Base-by-base conservation (phyloP, 2,329 filamentous ascomycete genomes). In the Penicillium palitans region DNA sequence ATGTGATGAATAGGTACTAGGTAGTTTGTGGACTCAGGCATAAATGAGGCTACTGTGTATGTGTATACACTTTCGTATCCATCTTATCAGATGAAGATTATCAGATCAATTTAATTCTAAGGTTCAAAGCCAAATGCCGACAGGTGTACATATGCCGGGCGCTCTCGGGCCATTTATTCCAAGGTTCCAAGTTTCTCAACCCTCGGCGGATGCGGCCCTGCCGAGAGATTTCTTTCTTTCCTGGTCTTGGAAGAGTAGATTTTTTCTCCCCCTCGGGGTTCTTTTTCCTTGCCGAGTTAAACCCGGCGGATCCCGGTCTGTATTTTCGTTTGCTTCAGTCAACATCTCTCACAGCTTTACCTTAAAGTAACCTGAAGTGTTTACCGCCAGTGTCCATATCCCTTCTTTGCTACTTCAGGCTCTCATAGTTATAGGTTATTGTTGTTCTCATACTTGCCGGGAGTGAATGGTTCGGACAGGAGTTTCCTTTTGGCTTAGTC, bases 11-110 rank as follows among this genome's bases (percentile, higher is more conserved):
- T 10, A 13, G 40, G 13, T 17, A 45, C 5, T 24, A 24, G 19
- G 19, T 44, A n/a, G 15, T 12, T 27, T 8, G 8, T n/a, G 15
- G 7, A 21, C n/a, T 15, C 8, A 3, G 15, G 7, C 15, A 37
- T 37, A 37, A n/a, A n/a, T n/a, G n/a, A 37, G 35, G 35, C 17
- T n/a, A 37, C 35, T 37, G 15, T n/a, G 12, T 15, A 33, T 33
- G 12, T 33, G 1, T 21, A 12, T 2, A 45, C 41, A 10, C 24
- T 27, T 44, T n/a, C n/a, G n/a, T 6, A 24, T 37, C 24, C 6
- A 39, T 50, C 47, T 51, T 40, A 51, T 51, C 35, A 51, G 48
- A 50, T 50, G 33, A 29, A 51, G 9, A 40, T 41, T 29, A 51
- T 51, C 48, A 40, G 48, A 51, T 29, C 24, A 15, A 51, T 47